These are phyloP conservation scores for Trichoderma erinaceum DNA, from an alignment of 495 filamentous ascomycete genomes.

Conservation along the genomic window DNA sequence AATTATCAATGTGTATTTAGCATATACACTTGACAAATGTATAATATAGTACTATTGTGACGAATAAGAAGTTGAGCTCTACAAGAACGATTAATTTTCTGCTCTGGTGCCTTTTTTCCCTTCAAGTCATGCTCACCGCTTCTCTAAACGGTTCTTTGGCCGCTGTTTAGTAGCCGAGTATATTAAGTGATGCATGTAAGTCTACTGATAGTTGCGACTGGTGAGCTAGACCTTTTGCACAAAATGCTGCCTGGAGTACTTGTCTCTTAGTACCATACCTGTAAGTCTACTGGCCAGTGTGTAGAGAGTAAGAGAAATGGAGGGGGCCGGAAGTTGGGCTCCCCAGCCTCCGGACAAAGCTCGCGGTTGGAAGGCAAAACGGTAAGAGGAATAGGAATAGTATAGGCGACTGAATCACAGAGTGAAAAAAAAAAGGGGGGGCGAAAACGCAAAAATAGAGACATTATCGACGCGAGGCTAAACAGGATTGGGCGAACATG, in stretches of 20 bases:
- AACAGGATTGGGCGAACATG: neutral
- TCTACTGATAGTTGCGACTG: neutral
- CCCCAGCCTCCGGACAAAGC: neutral
- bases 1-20: neutral
- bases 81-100: neutral
- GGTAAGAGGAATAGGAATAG: neutral
- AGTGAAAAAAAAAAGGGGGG: no score
- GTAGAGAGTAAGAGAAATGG: no score
- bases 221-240: neutral
- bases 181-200: slow-evolving; percentile 7
- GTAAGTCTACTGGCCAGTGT: neutral
- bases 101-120: neutral
- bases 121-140: neutral
- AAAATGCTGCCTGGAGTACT: neutral
- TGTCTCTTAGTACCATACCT: no score
- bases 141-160: neutral
- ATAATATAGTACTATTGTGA: slow-evolving; percentile 10
- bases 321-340: neutral
- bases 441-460: neutral
- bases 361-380: neutral
- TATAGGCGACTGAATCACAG: neutral
- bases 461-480: neutral
- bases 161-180: neutral
- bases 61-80: neutral
- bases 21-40: slow-evolving; percentile 10